Percentiles rank a stretch among this genome's conserved stretches.
Evolutionary conservation across 108 stramenopile species (phyloP).

Genomic region (Pseudonitzschia pungens): DNA sequence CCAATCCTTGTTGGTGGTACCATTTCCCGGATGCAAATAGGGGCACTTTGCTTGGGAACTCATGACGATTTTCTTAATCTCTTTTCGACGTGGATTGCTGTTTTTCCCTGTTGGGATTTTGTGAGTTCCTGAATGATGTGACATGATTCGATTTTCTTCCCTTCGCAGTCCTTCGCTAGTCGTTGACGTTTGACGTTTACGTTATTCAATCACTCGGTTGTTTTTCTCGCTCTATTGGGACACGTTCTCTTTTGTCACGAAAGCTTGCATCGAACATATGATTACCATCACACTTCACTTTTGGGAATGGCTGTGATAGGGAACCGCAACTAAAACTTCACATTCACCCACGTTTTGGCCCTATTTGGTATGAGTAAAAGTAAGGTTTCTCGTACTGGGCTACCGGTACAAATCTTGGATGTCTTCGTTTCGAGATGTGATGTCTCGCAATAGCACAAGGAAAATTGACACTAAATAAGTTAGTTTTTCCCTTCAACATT

Average conservation of each 20-base stretch:
- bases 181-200: background rate
- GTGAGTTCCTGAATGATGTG: background rate
- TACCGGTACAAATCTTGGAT: no score
- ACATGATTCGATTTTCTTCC: background rate
- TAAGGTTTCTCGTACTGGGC: no score
- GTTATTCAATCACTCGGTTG: no score
- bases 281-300: no score
- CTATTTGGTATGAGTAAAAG: no score
- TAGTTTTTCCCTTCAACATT: background rate
- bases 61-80: background rate
- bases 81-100: background rate
- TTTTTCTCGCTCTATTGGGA: no score
- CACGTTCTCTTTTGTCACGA: no score
- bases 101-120: background rate
- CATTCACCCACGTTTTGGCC: no score
- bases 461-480: background rate
- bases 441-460: background rate
- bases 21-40: conserved; percentile 32
- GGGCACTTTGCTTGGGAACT: conserved; percentile 22
- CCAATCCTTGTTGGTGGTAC: conserved; percentile 53
- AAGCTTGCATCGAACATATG: no score
- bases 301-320: no score
- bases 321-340: no score
- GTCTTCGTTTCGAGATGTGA: background rate
- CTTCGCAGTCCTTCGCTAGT: background rate